phyloP scores from a whole-genome alignment of 352 stramenopile genomes.

The Albugo candida region DNA sequence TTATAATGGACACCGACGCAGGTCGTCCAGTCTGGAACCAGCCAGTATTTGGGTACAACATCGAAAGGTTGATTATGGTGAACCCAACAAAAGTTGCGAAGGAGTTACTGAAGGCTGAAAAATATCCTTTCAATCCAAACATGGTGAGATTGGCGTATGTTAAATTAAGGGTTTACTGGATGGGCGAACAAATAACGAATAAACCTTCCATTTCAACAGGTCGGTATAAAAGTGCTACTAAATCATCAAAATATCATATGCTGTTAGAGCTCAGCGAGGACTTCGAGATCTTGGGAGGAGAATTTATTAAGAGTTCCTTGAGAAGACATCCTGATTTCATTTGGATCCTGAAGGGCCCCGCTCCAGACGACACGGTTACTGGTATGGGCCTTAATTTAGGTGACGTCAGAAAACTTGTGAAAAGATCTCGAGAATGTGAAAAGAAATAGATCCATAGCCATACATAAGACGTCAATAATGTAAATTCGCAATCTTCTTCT shows the following conservation, averaged over 20 bases:
- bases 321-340: background rate
- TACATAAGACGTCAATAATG: background rate
- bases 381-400: too few relatives aligned
- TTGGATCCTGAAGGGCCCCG: background rate
- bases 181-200: constrained; percentile 4
- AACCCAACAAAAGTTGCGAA: background rate
- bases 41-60: constrained; percentile 6
- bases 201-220: constrained; percentile 3
- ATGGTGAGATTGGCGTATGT: constrained; percentile 6
- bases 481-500: background rate
- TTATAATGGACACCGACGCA: constrained; percentile 31
- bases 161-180: constrained; percentile 3
- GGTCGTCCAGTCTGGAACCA: constrained; percentile 48
- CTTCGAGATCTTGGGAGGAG: background rate
- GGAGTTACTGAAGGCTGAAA: background rate
- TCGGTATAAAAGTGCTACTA: background rate
- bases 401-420: too few relatives aligned
- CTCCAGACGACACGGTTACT: too few relatives aligned
- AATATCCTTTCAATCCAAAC: constrained; percentile 9
- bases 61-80: background rate
- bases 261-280: background rate
- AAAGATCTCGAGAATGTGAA: too few relatives aligned
- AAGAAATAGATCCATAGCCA: too few relatives aligned
- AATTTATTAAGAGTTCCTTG: background rate
- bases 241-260: background rate